Base-by-base conservation (phyloP, 495 filamentous ascomycete genomes). In the Penicillium pulvis region DNA sequence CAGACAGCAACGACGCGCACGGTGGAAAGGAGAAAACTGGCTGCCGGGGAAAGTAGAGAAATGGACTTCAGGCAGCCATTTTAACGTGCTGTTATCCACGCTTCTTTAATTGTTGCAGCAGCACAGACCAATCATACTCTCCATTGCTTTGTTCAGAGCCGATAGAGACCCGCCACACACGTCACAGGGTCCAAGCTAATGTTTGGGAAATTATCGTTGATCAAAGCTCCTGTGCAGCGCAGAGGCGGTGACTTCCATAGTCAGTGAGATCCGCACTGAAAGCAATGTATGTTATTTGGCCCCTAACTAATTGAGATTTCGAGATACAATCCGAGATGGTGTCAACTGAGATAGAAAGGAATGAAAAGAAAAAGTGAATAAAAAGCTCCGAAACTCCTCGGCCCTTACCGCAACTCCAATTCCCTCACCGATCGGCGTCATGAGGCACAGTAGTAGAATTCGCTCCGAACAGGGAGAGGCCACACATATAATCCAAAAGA, bases 81-180 rank as follows among this genome's bases (percentile, higher is more conserved):
- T 52, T 35, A 10, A 11, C 5, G 19, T 10, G 9, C 12, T 36
- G 5, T 11, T 36, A 24, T 35, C 49, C 49, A 36, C 39, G 39
- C 14, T 41, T 17, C 14, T 5, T 17, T 41, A 5, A 41, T 17
- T 41, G 16, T n/a, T 41, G 39, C 39, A 41, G 16, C 39, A 41
- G 5, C 14, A 41, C 28, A 52, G 31, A 39, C 31, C 49, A 35
- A 33, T 52, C 31, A 36, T 2, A 12, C 49, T 31, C 2, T 2
- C 4, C 19, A n/a, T 20, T 19, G 23, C 43, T 5, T 23, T 20
- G 3, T 46, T 24, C 17, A 46, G 43, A 20, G 43, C 23, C 24
- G 19, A 46, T 46, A 46, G 47, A 50, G 16, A 41, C 6, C 49
- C 31, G 54, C 59, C 59, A 61, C 54, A 31, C 59, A 61, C 47